phyloP scores from a whole-genome alignment of 73 alveolate species.

The Symbiodinium natans region DNA sequence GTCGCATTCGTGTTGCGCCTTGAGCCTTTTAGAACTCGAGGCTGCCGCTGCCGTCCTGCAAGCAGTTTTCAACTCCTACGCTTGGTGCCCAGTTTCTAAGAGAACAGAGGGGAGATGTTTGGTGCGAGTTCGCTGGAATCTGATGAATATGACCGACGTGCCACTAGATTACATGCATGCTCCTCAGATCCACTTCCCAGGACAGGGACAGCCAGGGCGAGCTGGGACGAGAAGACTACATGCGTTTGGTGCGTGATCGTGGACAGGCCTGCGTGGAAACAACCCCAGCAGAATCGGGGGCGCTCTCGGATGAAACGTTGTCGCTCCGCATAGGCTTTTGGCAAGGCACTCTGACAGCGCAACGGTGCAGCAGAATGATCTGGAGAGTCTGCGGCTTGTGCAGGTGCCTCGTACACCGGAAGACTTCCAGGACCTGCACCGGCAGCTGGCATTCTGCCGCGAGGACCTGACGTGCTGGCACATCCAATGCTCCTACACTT shows the following conservation, averaged over 20 bases:
- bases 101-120: too few species aligned
- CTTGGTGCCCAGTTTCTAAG: background rate
- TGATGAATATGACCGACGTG: background rate
- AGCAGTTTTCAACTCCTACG: slow-evolving; percentile 72
- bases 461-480: background rate
- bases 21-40: too few species aligned
- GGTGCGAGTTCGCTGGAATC: background rate
- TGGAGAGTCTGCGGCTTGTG: background rate
- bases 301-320: background rate
- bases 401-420: slow-evolving; percentile 73
- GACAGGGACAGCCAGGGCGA: slow-evolving; percentile 22
- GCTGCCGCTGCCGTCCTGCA: slow-evolving; percentile 45
- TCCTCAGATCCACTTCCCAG: background rate
- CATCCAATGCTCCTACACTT: background rate
- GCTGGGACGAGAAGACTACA: slow-evolving; percentile 53
- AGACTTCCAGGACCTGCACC: slow-evolving; percentile 8
- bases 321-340: background rate
- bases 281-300: background rate
- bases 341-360: background rate
- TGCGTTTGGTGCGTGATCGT: slow-evolving; percentile 69
- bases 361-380: too few species aligned
- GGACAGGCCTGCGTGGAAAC: slow-evolving; percentile 23
- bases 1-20: too few species aligned
- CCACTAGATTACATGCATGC: background rate
- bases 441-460: slow-evolving; percentile 68